phyloP scores from a whole-genome alignment of 345 rosid genomes.

The Erucastrum elatum region DNA sequence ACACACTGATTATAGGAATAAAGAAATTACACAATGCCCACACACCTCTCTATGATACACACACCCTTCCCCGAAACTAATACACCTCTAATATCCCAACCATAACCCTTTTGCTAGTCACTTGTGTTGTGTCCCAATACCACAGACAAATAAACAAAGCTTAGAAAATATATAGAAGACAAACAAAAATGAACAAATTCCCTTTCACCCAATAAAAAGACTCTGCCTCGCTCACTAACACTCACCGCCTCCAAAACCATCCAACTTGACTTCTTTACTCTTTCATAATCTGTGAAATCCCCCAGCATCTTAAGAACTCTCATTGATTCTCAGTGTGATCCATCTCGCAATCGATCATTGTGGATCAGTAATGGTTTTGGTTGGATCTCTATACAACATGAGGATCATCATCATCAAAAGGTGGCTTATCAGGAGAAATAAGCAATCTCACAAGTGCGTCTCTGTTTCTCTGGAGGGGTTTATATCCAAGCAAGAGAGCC shows the following conservation, averaged over 20 bases:
- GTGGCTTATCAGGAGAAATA: conserved; percentile 38
- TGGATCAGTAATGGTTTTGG: conserved; percentile 42
- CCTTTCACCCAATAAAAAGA: conserved; percentile 31
- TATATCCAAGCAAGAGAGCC: conserved; percentile 94
- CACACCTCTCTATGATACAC: conserved; percentile 25
- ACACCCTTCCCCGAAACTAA: neutral
- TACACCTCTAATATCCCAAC: conserved; percentile 1
- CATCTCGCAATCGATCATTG: conserved; percentile 33
- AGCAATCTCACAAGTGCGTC: conserved; percentile 9
- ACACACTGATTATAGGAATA: conserved; percentile 14
- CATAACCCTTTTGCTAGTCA: neutral
- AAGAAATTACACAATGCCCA: conserved; percentile 20
- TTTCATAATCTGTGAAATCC: conserved; percentile 19
- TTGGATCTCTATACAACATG: conserved; percentile 54
- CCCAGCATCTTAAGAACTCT: conserved; percentile 33
- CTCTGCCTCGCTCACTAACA: conserved; percentile 32
- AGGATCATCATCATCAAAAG: conserved; percentile 39
- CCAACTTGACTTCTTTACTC: neutral
- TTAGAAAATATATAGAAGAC: conserved; percentile 8
- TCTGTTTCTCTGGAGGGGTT: conserved; percentile 13
- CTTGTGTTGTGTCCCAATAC: conserved; percentile 8
- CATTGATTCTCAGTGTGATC: conserved; percentile 41
- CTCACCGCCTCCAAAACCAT: conserved; percentile 37
- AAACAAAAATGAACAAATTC: conserved; percentile 1
- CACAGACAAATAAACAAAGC: conserved; percentile 18